Percentiles rank a stretch among this genome's conserved stretches.
Conservation (phyloP, 2,329 filamentous ascomycete species). For the Mollisia scopiformis region DNA sequence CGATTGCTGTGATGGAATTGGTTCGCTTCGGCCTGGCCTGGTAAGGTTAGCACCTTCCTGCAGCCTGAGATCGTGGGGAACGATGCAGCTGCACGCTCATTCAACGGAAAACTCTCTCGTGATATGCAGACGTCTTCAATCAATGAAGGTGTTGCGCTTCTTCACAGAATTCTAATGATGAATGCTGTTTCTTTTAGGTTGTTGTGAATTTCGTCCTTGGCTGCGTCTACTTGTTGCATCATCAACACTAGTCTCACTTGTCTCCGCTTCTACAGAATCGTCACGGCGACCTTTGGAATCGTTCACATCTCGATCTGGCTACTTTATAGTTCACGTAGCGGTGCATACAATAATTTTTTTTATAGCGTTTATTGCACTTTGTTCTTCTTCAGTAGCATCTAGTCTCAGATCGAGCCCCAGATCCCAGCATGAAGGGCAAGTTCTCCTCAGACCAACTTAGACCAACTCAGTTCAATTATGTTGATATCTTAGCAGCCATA, state of each 20-base stretch:
- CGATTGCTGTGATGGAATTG: constrained; percentile 7
- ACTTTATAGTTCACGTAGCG: no score
- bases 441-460: background rate
- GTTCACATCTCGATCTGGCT: no score
- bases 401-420: background rate
- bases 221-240: background rate
- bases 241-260: background rate
- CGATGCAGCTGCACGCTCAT: no score
- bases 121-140: background rate
- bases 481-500: constrained; percentile 64
- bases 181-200: no score
- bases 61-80: constrained; percentile 4
- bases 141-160: no score
- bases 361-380: background rate
- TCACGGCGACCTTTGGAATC: no score
- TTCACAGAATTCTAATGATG: no score
- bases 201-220: background rate
- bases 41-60: background rate
- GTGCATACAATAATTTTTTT: background rate
- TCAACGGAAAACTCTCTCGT: background rate
- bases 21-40: constrained; percentile 3
- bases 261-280: no score
- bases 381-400: background rate
- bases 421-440: constrained; percentile 17
- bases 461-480: background rate